Percentiles rank a stretch among this genome's conserved stretches.
These are phyloP conservation scores for Fusarium piperis DNA, from an alignment of 2,329 filamentous ascomycete species.

Conservation along the genomic window DNA sequence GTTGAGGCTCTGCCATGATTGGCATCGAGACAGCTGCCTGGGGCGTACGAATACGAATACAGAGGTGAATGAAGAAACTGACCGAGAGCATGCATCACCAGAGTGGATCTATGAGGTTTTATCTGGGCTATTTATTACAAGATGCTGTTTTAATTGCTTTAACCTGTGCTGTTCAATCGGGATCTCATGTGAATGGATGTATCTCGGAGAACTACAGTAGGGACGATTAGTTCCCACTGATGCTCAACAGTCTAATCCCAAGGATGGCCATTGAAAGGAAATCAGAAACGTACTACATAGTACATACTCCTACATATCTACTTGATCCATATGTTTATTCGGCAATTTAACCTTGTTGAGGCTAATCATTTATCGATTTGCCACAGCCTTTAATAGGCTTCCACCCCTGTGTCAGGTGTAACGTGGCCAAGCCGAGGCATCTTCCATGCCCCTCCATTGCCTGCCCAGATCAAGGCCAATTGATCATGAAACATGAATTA, in stretches of 20 bases:
- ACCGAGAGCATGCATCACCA: neutral
- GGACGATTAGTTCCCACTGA: neutral
- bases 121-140: neutral
- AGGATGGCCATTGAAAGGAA: neutral
- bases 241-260: neutral
- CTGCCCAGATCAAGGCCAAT: neutral
- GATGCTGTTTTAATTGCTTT: neutral
- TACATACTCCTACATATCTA: neutral
- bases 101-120: neutral
- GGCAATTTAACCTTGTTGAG: neutral
- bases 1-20: neutral
- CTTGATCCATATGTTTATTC: neutral
- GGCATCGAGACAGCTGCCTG: neutral
- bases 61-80: neutral
- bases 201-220: neutral
- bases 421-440: neutral
- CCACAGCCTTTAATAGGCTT: neutral
- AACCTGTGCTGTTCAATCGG: neutral
- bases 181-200: neutral
- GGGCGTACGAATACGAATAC: constrained; percentile 34
- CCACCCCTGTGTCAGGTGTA: neutral
- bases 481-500: neutral
- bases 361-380: neutral
- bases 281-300: neutral
- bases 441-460: neutral